A percentile compares a stretch with the other conserved stretches of the same genome.
Evolutionary conservation across 495 filamentous ascomycete genomes (phyloP).

Genomic region (Aspergillus wentii): DNA sequence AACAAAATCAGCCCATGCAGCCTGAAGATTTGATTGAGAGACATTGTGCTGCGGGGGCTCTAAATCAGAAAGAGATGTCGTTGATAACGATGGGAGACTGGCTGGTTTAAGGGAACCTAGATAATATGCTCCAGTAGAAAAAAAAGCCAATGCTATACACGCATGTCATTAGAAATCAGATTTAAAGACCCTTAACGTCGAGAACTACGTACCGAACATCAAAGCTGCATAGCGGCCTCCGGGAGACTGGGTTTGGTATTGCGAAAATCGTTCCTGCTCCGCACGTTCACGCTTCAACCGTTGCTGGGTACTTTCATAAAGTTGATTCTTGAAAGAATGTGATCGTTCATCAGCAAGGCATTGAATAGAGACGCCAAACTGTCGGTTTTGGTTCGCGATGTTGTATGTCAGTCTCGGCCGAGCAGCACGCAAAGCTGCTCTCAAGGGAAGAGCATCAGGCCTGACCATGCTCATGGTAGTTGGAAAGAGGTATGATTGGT

Average conservation of each 20-base stretch:
- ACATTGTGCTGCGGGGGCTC: constrained; percentile 64
- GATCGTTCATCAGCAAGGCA: constrained; percentile 21
- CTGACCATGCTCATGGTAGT: too few relatives aligned
- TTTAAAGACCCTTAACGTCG: background rate
- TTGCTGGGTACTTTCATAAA: constrained; percentile 77
- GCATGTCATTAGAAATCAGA: constrained; percentile 4
- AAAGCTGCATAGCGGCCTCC: constrained; percentile 54
- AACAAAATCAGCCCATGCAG: constrained; percentile 89
- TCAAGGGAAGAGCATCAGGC: constrained; percentile 10
- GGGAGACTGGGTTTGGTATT: constrained; percentile 46
- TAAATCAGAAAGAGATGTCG: constrained; percentile 59
- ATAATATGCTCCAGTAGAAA: constrained; percentile 63
- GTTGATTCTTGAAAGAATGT: constrained; percentile 73
- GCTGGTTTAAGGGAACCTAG: constrained; percentile 59
- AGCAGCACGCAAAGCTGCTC: constrained; percentile 18
- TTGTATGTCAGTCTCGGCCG: constrained; percentile 9
- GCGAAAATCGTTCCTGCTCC: constrained; percentile 61
- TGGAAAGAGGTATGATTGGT: too few relatives aligned
- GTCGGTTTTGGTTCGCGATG: constrained; percentile 12
- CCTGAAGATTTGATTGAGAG: constrained; percentile 72
- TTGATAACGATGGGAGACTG: constrained; percentile 62
- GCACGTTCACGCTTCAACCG: constrained; percentile 70
- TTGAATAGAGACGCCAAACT: constrained; percentile 17
- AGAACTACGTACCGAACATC: constrained; percentile 54
- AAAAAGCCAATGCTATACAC: constrained; percentile 49